phyloP scores from a whole-genome alignment of 306 rosid species.

The Prunus mira region DNA sequence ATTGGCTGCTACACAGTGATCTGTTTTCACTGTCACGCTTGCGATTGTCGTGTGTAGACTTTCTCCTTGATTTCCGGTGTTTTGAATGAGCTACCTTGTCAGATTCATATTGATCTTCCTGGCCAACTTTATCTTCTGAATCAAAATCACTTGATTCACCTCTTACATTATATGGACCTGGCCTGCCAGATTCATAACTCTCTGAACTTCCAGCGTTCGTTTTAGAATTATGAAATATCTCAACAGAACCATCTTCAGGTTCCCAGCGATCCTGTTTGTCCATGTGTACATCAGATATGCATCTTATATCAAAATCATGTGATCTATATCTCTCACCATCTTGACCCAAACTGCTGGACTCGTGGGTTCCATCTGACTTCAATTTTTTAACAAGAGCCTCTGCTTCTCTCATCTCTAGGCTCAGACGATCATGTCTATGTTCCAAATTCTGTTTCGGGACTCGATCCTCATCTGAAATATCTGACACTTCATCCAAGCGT shows the following conservation, averaged over 20 bases:
- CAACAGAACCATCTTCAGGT: slow-evolving; percentile 14
- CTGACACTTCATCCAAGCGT: slow-evolving; percentile 13
- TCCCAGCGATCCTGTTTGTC: slow-evolving; percentile 25
- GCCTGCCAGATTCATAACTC: not conserved
- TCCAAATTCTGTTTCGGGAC: not conserved
- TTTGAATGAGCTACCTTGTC: not conserved
- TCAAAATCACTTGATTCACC: slow-evolving; percentile 2
- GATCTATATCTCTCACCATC: not conserved
- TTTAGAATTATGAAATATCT: not conserved
- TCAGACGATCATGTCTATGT: not conserved
- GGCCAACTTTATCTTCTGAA: not conserved
- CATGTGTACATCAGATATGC: not conserved
- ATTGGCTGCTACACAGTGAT: slow-evolving; percentile 4
- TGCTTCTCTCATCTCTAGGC: not conserved
- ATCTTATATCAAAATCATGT: slow-evolving; percentile 1
- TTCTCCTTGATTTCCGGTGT: slow-evolving; percentile 4
- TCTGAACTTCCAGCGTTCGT: not conserved
- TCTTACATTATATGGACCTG: slow-evolving; percentile 2
- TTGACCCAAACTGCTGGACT: slow-evolving; percentile 14
- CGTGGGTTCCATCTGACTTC: slow-evolving; percentile 15
- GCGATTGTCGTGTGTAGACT: not conserved
- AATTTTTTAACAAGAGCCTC: not conserved
- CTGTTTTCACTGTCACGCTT: not conserved
- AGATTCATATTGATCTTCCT: not conserved
- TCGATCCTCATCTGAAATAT: slow-evolving; percentile 1